These are phyloP conservation scores for Paecilomyces variotii DNA, from an alignment of 2,329 filamentous ascomycete species.

Conservation along the genomic window DNA sequence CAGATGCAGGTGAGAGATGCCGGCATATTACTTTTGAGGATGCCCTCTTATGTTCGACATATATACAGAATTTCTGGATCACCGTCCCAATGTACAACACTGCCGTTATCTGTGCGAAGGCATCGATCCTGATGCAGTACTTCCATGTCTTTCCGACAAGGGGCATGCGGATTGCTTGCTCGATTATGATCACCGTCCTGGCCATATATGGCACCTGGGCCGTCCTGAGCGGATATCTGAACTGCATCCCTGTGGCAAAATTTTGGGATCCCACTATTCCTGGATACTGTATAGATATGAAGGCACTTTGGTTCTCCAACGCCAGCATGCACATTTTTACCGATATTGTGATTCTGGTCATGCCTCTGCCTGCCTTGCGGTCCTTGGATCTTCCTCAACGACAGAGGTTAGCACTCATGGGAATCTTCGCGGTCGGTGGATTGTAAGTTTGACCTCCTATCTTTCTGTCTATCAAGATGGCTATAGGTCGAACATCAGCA, in stretches of 20 bases:
- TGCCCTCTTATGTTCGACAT: neutral
- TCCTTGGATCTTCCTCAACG: slow-evolving; percentile 33
- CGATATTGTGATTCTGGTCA: slow-evolving; percentile 36
- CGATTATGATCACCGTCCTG: slow-evolving; percentile 27
- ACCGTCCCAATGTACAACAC: slow-evolving; percentile 32
- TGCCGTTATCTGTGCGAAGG: slow-evolving; percentile 35
- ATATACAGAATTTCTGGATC: slow-evolving; percentile 26
- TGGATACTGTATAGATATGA: slow-evolving; percentile 30
- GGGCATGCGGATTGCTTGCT: slow-evolving; percentile 28
- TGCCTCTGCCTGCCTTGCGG: slow-evolving; percentile 38
- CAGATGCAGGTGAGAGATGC: slow-evolving; percentile 24
- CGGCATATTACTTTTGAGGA: neutral
- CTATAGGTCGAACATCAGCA: neutral
- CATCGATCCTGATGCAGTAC: slow-evolving; percentile 43
- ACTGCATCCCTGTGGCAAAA: slow-evolving; percentile 27
- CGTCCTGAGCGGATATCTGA: slow-evolving; percentile 28
- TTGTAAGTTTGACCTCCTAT: slow-evolving; percentile 19
- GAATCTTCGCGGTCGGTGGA: slow-evolving; percentile 34
- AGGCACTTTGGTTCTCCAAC: slow-evolving; percentile 38
- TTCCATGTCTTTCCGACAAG: slow-evolving; percentile 37
- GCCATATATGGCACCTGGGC: slow-evolving; percentile 28
- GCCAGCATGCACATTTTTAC: slow-evolving; percentile 38
- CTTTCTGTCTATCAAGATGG: neutral
- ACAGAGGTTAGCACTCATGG: slow-evolving; percentile 34
- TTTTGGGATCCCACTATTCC: slow-evolving; percentile 23